A percentile compares a stretch with the other conserved stretches of the same genome.
Conservation (phyloP, 495 filamentous ascomycete species). For the Hypoxylon cercidicola region DNA sequence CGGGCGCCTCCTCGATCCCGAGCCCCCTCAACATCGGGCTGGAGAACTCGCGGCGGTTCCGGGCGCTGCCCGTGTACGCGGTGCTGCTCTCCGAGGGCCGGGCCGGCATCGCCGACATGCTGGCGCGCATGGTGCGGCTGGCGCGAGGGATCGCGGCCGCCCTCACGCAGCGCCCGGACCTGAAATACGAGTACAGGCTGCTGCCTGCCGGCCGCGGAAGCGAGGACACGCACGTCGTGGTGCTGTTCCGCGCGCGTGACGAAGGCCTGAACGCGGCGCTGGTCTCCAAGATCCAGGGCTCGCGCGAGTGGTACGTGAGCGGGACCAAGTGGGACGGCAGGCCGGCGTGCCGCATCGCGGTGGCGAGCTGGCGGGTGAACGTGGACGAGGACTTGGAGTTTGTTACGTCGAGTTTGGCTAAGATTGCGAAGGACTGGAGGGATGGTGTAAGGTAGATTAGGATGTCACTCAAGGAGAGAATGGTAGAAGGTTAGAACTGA, state of each 20-base stretch:
- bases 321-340: conserved; percentile 79
- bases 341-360: conserved; percentile 80
- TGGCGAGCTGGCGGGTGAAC: conserved; percentile 82
- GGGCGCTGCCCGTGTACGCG: conserved; percentile 88
- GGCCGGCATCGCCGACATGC: conserved; percentile 74
- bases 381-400: conserved; percentile 64
- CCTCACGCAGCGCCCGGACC: conserved; percentile 57
- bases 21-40: conserved; percentile 89
- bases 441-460: conserved; percentile 12
- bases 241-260: conserved; percentile 82
- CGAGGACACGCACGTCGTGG: conserved; percentile 73
- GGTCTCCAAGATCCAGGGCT: conserved; percentile 75
- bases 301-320: conserved; percentile 81
- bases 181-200: conserved; percentile 67
- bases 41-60: conserved; percentile 91
- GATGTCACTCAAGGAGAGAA: no score
- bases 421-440: conserved; percentile 34
- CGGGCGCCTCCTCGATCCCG: conserved; percentile 62
- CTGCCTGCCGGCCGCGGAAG: conserved; percentile 60
- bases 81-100: conserved; percentile 79
- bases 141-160: conserved; percentile 73
- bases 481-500: no score
- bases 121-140: conserved; percentile 75
- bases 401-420: conserved; percentile 49
- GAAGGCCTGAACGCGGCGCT: conserved; percentile 71